These are phyloP conservation scores for Myrica gale DNA, from an alignment of 306 rosid species.

Conservation along the genomic window DNA sequence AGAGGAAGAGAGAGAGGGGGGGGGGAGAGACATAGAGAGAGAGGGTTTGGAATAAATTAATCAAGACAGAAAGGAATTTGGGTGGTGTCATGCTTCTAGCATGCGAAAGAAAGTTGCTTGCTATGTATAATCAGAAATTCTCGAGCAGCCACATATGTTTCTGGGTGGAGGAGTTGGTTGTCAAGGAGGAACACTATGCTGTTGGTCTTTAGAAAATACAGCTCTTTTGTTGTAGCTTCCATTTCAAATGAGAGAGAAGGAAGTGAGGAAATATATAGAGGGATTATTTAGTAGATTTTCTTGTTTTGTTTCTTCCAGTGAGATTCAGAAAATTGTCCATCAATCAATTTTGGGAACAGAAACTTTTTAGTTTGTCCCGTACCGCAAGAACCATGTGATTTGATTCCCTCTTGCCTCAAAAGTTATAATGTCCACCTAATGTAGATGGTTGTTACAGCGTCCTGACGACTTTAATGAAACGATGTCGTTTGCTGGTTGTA, in stretches of 20 bases:
- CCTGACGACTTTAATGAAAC: background rate
- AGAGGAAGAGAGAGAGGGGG: constrained; percentile 25
- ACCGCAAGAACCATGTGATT: background rate
- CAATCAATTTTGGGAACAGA: background rate
- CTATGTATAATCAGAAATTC: constrained; percentile 33
- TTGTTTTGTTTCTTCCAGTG: background rate
- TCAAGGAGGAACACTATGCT: constrained; percentile 33
- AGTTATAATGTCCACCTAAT: too few species aligned
- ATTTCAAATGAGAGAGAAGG: constrained; percentile 15
- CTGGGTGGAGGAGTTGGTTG: constrained; percentile 23
- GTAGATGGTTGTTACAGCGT: background rate
- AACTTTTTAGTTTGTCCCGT: background rate
- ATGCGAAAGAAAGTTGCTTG: constrained; percentile 25
- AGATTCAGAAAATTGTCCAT: background rate
- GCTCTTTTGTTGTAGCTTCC: constrained; percentile 29
- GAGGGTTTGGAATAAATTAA: constrained; percentile 34
- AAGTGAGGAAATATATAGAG: constrained; percentile 10
- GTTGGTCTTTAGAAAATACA: constrained; percentile 25
- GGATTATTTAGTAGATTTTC: background rate
- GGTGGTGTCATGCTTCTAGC: constrained; percentile 29
- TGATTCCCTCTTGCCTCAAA: too few species aligned
- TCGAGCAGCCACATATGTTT: constrained; percentile 35
- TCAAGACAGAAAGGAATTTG: constrained; percentile 21
- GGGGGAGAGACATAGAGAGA: background rate
- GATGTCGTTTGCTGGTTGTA: background rate